These are phyloP conservation scores for Aspergillus bertholletiae DNA, from an alignment of 495 filamentous ascomycete genomes.

Conservation along the genomic window DNA sequence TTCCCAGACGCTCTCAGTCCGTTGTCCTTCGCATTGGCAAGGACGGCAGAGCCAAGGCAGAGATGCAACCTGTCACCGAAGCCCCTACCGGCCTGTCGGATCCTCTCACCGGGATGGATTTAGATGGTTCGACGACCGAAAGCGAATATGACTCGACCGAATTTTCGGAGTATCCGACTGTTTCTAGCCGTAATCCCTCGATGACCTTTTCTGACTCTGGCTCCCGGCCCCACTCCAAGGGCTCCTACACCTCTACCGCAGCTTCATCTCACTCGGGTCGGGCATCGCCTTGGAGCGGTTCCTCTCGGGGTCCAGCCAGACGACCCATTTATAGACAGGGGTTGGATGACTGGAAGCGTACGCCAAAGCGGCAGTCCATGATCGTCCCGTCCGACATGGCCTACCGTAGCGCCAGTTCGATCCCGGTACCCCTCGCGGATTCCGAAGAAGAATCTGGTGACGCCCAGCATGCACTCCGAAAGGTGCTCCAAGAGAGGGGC, in stretches of 20 bases:
- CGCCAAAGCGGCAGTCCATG: slow-evolving; percentile 33
- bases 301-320: slow-evolving; percentile 23
- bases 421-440: slow-evolving; percentile 55
- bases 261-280: slow-evolving; percentile 42
- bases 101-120: slow-evolving; percentile 39
- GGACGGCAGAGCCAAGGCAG: slow-evolving; percentile 66
- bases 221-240: slow-evolving; percentile 49
- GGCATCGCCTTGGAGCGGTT: slow-evolving; percentile 39
- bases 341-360: slow-evolving; percentile 34
- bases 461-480: slow-evolving; percentile 63
- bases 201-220: slow-evolving; percentile 57
- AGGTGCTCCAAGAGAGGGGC: slow-evolving; percentile 62
- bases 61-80: slow-evolving; percentile 58
- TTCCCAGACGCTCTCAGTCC: slow-evolving; percentile 38
- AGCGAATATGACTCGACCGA: slow-evolving; percentile 56
- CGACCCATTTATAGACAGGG: slow-evolving; percentile 29
- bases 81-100: slow-evolving; percentile 37
- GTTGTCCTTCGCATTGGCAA: slow-evolving; percentile 70
- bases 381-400: slow-evolving; percentile 32
- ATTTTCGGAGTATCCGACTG: slow-evolving; percentile 63
- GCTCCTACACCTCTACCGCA: slow-evolving; percentile 45
- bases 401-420: slow-evolving; percentile 34
- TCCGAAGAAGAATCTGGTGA: slow-evolving; percentile 50
- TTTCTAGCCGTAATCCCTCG: slow-evolving; percentile 60
- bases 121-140: slow-evolving; percentile 46